Percentiles rank a stretch among this genome's conserved stretches.
Conservation (phyloP, 352 stramenopile species). For the Phytophthora hibernalis region DNA sequence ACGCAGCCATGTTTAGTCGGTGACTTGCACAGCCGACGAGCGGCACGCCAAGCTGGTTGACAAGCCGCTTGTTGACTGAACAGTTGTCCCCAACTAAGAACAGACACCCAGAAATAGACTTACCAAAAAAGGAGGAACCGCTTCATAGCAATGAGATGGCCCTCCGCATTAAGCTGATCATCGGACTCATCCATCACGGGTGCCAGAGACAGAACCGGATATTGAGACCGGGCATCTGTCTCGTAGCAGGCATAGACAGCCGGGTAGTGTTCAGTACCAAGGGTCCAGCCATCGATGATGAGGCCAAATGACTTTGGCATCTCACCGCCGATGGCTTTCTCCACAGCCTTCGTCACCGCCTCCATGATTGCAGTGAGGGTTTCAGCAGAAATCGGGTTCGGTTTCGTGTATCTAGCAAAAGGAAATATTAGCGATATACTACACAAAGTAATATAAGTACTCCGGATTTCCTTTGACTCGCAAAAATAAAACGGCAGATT, state of each 20-base stretch:
- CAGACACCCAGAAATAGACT: neutral
- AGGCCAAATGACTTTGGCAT: conserved; percentile 2
- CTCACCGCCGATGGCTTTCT: neutral
- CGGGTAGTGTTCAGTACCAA: conserved; percentile 3
- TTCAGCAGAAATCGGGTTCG: neutral
- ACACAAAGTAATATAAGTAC: no score
- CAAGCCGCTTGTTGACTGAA: conserved; percentile 11
- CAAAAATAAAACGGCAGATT: no score
- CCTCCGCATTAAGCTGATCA: conserved; percentile 14
- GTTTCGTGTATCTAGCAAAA: no score
- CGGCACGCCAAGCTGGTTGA: no score
- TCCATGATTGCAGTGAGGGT: neutral
- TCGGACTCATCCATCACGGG: conserved; percentile 17
- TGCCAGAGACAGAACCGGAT: conserved; percentile 17
- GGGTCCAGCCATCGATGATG: conserved; percentile 2
- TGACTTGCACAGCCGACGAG: no score
- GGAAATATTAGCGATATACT: no score
- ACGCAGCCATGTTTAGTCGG: conserved; percentile 12
- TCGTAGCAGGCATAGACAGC: conserved; percentile 3
- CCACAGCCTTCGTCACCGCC: neutral
- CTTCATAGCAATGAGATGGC: neutral
- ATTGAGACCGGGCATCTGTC: conserved; percentile 7
- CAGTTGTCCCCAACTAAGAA: conserved; percentile 18
- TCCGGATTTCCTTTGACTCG: no score
- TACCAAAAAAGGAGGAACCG: neutral